Base-by-base conservation (phyloP, 2,329 filamentous ascomycete species). In the Periconia macrospinosa region DNA sequence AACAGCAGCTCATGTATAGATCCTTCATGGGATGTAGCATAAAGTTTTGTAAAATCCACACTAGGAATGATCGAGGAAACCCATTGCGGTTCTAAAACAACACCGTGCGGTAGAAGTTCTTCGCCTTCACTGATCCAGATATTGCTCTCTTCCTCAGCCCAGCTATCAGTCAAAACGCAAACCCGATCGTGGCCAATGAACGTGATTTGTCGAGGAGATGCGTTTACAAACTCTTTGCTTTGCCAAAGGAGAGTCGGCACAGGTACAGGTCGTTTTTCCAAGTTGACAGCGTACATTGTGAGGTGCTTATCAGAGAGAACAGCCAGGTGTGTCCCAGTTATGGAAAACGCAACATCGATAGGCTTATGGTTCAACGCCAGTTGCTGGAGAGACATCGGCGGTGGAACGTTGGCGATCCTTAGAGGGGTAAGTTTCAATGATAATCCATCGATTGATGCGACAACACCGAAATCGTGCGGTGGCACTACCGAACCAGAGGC, bases 341-440 rank as follows among this genome's bases (percentile, higher is more conserved):
- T 59, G 3, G 72, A 88, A 60, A 97, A 86, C 0, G 88, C 85
- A 48, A 94, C 85, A 74, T 97, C 92, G 17, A 90, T 76, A 2
- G 86, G 82, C 49, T 87, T 86, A 0, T 81, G 81, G 14, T 83
- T 78, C 27, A 89, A 74, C 13, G 77, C 65, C 17, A 97, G 65
- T 53, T 95, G 90, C 60, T 89, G 89, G 57, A 93, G 81, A 15
- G 91, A 86, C 92, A 97, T 97, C 1, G 94, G 94, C 27, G 94
- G 94, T 20, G 94, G 94, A 2, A 97, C 82, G 65, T 94, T 96
- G 13, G 91, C 89, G 47, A 87, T 82, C 57, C 90, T 83, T 59
- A 99, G 82, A 0, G 94, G 91, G 0, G 94, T 97, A 44, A 97
- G 74, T 69, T 95, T 96, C 54, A 97, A 75, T 2, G 70, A 84